Evolutionary conservation across 345 rosid species (phyloP).

Genomic region (Xanthoceras sorbifolium): DNA sequence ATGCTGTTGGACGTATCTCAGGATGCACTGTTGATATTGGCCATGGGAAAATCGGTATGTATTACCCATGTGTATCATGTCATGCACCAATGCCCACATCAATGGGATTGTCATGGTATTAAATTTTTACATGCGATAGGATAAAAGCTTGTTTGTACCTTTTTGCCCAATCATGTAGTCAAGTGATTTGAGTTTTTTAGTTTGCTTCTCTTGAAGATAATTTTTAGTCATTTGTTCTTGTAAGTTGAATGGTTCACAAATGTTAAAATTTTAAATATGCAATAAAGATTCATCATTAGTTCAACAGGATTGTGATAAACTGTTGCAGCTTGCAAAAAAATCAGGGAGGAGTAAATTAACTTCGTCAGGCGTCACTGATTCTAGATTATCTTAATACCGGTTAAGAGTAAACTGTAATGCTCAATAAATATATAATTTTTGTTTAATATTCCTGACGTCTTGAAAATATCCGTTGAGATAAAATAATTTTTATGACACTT

Average conservation of each 20-base stretch:
- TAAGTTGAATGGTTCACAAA: not conserved
- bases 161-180: not conserved
- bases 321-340: not conserved
- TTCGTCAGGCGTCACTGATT: not conserved
- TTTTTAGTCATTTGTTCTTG: not conserved
- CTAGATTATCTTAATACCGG: not conserved
- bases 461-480: not conserved
- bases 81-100: not conserved
- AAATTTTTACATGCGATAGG: not conserved
- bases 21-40: constrained; percentile 99
- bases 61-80: constrained; percentile 1
- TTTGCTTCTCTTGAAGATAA: not conserved
- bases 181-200: not conserved
- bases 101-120: not conserved
- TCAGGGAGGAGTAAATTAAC: not conserved
- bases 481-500: not conserved
- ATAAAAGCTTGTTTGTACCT: not conserved
- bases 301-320: not conserved
- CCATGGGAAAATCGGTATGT: constrained; percentile 91
- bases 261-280: not conserved
- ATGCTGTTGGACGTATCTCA: constrained; percentile 96
- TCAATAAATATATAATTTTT: not conserved
- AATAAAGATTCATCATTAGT: not conserved
- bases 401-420: not conserved
- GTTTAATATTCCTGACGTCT: not conserved